These are phyloP conservation scores for Coniochaeta pulveracea DNA, from an alignment of 2,329 filamentous ascomycete species.

Conservation along the genomic window DNA sequence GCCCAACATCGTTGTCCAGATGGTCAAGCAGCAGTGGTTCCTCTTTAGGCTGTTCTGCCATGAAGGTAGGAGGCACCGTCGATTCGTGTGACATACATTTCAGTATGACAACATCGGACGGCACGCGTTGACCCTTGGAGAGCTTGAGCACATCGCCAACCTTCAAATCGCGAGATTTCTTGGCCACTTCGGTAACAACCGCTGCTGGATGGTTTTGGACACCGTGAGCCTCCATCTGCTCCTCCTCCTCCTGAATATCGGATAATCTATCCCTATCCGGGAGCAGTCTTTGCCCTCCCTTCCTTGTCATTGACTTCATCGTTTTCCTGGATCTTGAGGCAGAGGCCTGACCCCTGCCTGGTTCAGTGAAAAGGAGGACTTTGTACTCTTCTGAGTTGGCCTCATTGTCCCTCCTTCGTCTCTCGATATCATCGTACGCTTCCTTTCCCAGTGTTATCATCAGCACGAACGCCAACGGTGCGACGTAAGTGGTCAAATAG, in stretches of 20 bases:
- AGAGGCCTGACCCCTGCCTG: slow-evolving; percentile 20
- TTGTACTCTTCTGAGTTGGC: slow-evolving; percentile 88
- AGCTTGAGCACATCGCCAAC: slow-evolving; percentile 95
- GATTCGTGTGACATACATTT: slow-evolving; percentile 46
- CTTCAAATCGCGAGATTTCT: slow-evolving; percentile 77
- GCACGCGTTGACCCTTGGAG: slow-evolving; percentile 82
- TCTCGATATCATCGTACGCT: slow-evolving; percentile 82
- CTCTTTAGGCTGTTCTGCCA: slow-evolving; percentile 19
- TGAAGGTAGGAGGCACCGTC: slow-evolving; percentile 17
- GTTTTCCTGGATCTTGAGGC: slow-evolving; percentile 26
- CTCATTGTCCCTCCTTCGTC: slow-evolving; percentile 78
- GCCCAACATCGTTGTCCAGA: slow-evolving; percentile 19
- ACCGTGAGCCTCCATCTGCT: slow-evolving; percentile 33
- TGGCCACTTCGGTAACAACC: slow-evolving; percentile 54
- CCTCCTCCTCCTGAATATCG: slow-evolving; percentile 61
- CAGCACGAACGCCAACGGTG: slow-evolving; percentile 83
- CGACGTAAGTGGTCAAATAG: slow-evolving; percentile 89
- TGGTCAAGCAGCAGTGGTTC: slow-evolving; percentile 30
- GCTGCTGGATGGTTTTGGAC: slow-evolving; percentile 28
- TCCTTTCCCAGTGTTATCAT: slow-evolving; percentile 91
- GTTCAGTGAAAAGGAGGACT: slow-evolving; percentile 60
- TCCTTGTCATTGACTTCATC: slow-evolving; percentile 33
- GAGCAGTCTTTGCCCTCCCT: slow-evolving; percentile 24
- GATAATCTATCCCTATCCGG: slow-evolving; percentile 35
- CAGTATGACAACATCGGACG: slow-evolving; percentile 86